A percentile compares a stretch with the other conserved stretches of the same genome.
Conservation (phyloP, 352 stramenopile genomes). For the Thraustochytrium striatum region DNA sequence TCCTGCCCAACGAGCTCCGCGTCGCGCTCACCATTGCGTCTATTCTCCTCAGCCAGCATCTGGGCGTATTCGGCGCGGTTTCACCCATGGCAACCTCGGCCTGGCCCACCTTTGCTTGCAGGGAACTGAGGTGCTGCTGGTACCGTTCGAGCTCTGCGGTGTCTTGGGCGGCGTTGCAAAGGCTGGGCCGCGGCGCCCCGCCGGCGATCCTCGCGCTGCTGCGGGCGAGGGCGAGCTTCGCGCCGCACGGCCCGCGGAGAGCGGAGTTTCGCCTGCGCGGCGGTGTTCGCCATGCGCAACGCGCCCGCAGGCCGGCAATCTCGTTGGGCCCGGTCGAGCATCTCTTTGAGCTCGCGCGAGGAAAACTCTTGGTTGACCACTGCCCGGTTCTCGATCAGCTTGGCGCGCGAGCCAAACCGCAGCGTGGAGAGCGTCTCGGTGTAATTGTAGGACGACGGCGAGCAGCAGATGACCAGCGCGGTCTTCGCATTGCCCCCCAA, state of each 20-base stretch:
- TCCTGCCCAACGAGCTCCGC: not conserved
- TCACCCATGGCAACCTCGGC: not conserved
- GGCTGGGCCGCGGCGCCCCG: not conserved
- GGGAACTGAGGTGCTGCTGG: not conserved
- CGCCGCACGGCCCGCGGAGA: too few species aligned
- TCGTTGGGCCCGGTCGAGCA: too few species aligned
- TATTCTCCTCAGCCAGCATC: too few species aligned
- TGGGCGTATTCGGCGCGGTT: not conserved
- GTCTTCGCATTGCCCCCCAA: slow-evolving; percentile 51
- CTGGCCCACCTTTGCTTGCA: not conserved
- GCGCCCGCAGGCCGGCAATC: too few species aligned
- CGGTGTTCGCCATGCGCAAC: too few species aligned
- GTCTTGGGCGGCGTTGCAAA: too few species aligned
- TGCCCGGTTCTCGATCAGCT: slow-evolving; percentile 85
- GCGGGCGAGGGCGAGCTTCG: too few species aligned
- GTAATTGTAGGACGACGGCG: slow-evolving; percentile 23
- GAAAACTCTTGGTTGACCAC: not conserved
- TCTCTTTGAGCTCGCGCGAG: not conserved
- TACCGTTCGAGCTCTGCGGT: too few species aligned
- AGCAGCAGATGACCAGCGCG: slow-evolving; percentile 48
- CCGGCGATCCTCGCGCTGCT: not conserved
- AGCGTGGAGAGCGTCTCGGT: slow-evolving; percentile 50
- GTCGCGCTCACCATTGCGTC: too few species aligned
- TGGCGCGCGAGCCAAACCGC: slow-evolving; percentile 67
- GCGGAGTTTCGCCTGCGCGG: too few species aligned